Evolutionary conservation across 139 green algal genomes (phyloP).

Genomic region (Tetratostichococcus sp.): DNA sequence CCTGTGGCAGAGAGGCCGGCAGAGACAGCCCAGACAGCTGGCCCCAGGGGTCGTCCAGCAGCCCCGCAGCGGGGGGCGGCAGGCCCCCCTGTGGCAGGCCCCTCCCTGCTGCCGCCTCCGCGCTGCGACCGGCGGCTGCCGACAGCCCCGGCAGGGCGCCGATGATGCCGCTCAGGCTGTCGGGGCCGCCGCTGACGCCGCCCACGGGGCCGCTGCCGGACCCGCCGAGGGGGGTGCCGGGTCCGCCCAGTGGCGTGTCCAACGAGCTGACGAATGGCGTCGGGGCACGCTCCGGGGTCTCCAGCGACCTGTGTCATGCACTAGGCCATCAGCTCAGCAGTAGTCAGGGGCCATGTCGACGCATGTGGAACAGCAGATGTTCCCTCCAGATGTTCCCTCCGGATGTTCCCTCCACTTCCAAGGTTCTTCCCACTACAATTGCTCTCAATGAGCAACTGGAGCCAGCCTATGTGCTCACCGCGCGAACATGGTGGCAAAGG

Average conservation of each 20-base stretch:
- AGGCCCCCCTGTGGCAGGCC: background rate
- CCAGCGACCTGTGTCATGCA: background rate
- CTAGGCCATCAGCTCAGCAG: too few relatives aligned
- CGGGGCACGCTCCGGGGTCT: background rate
- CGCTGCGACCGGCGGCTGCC: background rate
- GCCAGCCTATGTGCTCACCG: background rate
- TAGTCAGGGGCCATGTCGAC: too few relatives aligned
- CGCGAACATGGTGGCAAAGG: conserved; percentile 57
- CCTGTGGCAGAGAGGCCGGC: background rate
- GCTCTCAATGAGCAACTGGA: too few relatives aligned
- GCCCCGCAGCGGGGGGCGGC: too few relatives aligned
- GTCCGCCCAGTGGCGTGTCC: background rate
- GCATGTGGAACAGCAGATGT: too few relatives aligned
- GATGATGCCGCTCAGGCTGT: background rate
- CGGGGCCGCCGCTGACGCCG: background rate
- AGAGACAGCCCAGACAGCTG: background rate
- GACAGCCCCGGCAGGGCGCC: conserved; percentile 5
- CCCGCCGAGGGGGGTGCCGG: background rate
- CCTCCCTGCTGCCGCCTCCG: background rate
- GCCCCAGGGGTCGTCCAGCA: background rate
- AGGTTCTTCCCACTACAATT: too few relatives aligned
- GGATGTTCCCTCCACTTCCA: too few relatives aligned
- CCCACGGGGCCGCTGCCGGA: background rate
- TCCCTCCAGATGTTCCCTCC: too few relatives aligned
- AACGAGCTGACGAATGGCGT: background rate